Conservation (phyloP, 306 rosid species). For the Cicer bijugum region DNA sequence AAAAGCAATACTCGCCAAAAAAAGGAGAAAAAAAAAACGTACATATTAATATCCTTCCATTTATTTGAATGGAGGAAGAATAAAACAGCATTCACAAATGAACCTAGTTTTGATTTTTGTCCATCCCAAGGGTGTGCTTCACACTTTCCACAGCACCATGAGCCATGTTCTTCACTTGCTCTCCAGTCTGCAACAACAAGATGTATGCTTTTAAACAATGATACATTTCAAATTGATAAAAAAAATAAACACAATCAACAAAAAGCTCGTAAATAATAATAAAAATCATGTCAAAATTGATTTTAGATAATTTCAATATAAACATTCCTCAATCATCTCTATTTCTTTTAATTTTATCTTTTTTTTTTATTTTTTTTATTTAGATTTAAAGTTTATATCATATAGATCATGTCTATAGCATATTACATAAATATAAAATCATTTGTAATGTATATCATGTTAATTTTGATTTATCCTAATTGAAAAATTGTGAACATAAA, state of each 20-base stretch:
- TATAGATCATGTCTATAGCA: too few species aligned
- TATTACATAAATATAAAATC: too few species aligned
- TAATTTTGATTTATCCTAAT: too few species aligned
- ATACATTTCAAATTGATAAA: too few species aligned
- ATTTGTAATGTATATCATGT: too few species aligned
- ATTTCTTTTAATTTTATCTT: too few species aligned
- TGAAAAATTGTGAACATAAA: too few species aligned
- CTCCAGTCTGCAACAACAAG: slow-evolving; percentile 57
- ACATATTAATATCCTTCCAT: slow-evolving; percentile 36
- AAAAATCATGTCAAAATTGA: too few species aligned
- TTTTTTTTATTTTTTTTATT: too few species aligned
- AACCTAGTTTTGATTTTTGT: slow-evolving; percentile 30
- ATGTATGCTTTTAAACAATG: neutral
- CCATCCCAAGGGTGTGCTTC: slow-evolving; percentile 70
- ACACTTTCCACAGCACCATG: slow-evolving; percentile 64
- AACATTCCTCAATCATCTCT: too few species aligned
- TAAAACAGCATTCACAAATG: slow-evolving; percentile 26
- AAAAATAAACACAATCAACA: neutral
- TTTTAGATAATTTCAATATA: too few species aligned
- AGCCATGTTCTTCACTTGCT: slow-evolving; percentile 65
- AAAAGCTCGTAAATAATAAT: neutral
- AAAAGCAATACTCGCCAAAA: slow-evolving; percentile 37
- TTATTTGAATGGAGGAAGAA: slow-evolving; percentile 20
- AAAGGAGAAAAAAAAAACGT: slow-evolving; percentile 28
- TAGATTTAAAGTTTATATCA: too few species aligned